Conservation (phyloP, 148 eudicot genomes). For the Persicaria maculosa region DNA sequence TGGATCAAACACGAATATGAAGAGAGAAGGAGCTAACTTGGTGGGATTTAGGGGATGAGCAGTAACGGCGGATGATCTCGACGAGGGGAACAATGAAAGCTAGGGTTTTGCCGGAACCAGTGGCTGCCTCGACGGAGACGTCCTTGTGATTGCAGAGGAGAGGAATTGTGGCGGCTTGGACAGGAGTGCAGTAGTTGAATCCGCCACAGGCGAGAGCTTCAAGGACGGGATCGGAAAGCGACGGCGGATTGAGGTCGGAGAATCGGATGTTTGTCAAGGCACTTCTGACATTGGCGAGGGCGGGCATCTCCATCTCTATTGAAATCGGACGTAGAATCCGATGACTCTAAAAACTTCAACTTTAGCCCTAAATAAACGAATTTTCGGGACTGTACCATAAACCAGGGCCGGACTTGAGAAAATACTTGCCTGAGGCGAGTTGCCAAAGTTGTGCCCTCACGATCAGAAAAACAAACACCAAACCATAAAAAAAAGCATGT, state of each 20-base stretch:
- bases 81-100: slow-evolving; percentile 67
- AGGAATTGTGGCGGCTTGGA: slow-evolving; percentile 87
- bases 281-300: no score
- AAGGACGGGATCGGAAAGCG: slow-evolving; percentile 47
- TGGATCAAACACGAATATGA: neutral
- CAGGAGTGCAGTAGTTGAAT: slow-evolving; percentile 75
- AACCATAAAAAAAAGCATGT: no score
- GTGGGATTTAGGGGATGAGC: slow-evolving; percentile 46
- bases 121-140: slow-evolving; percentile 92
- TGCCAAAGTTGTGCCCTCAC: no score
- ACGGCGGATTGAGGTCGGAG: slow-evolving; percentile 19
- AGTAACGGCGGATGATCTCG: slow-evolving; percentile 60
- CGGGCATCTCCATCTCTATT: no score
- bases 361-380: no score
- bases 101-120: slow-evolving; percentile 71
- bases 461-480: no score
- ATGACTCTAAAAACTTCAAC: no score
- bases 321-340: no score
- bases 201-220: slow-evolving; percentile 45
- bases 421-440: no score
- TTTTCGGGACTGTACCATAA: no score
- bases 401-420: no score
- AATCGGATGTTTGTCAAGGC: no score
- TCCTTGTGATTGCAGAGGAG: slow-evolving; percentile 59
- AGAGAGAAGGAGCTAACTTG: slow-evolving; percentile 31